Conservation (phyloP, 768 basidiomycete species). For the Lanmaoa rubissima region DNA sequence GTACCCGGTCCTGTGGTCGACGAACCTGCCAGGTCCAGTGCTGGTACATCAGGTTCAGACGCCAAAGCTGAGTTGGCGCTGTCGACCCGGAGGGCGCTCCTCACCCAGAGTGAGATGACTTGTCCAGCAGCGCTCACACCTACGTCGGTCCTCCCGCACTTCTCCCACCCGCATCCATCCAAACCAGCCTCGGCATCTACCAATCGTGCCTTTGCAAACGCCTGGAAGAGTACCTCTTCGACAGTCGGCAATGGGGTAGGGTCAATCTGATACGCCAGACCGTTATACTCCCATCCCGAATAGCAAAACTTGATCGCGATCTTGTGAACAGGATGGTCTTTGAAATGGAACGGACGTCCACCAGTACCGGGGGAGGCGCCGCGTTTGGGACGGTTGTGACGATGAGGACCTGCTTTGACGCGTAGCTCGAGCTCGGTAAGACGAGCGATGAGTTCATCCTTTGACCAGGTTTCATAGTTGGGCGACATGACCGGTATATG, state of each 20-base stretch:
- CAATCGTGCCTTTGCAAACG: slow-evolving; percentile 72
- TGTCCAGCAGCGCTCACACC: slow-evolving; percentile 95
- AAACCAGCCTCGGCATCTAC: slow-evolving; percentile 72
- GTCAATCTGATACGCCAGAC: slow-evolving; percentile 77
- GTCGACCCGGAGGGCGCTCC: slow-evolving; percentile 54
- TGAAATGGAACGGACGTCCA: slow-evolving; percentile 58
- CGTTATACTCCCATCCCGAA: slow-evolving; percentile 88
- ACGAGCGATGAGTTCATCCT: slow-evolving; percentile 69
- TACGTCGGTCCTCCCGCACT: slow-evolving; percentile 91
- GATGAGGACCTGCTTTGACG: slow-evolving; percentile 6
- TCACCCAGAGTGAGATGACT: slow-evolving; percentile 87
- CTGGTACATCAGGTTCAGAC: slow-evolving; percentile 1
- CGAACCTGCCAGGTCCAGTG: slow-evolving; percentile 4
- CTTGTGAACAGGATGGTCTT: slow-evolving; percentile 72
- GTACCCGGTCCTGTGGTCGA: background rate
- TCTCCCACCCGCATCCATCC: slow-evolving; percentile 87
- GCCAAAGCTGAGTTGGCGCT: background rate
- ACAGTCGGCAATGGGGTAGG: slow-evolving; percentile 83
- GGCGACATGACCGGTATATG: slow-evolving; percentile 36
- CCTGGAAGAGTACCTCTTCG: slow-evolving; percentile 80
- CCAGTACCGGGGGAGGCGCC: slow-evolving; percentile 12
- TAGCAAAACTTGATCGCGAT: slow-evolving; percentile 94
- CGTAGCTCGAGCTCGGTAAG: slow-evolving; percentile 53
- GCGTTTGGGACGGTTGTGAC: slow-evolving; percentile 16
- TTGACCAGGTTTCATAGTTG: slow-evolving; percentile 55